phyloP scores from a whole-genome alignment of 805 yeast genomes.

The Kuraishia capsulata region DNA sequence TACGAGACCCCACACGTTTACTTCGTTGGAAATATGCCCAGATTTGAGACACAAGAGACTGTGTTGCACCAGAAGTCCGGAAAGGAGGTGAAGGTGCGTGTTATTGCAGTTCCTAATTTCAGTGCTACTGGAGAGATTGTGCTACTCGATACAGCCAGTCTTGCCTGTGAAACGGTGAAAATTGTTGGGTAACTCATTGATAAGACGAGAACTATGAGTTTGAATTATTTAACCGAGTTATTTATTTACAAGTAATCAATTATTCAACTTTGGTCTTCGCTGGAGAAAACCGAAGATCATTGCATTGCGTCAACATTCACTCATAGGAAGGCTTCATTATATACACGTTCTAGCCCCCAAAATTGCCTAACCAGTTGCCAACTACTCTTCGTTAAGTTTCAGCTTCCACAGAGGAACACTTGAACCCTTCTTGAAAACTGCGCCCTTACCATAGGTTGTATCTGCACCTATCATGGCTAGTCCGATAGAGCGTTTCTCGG shows the following conservation, averaged over 20 bases:
- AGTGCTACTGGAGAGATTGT: slow-evolving; percentile 55
- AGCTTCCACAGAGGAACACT: slow-evolving; percentile 21
- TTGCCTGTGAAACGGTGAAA: slow-evolving; percentile 44
- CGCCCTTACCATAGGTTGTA: slow-evolving; percentile 45
- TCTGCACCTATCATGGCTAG: slow-evolving; percentile 51
- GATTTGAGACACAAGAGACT: slow-evolving; percentile 38
- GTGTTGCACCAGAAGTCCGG: slow-evolving; percentile 24
- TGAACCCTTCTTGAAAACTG: slow-evolving; percentile 20
- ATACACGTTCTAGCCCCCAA: slow-evolving; percentile 1
- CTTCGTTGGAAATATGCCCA: slow-evolving; percentile 76
- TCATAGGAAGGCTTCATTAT: neutral
- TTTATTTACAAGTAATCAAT: no score
- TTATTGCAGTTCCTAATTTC: slow-evolving; percentile 69
- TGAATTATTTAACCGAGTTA: no score
- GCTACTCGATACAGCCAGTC: slow-evolving; percentile 46
- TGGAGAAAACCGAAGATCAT: no score
- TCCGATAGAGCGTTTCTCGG: slow-evolving; percentile 28
- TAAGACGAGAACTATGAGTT: neutral
- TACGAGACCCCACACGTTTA: slow-evolving; percentile 78
- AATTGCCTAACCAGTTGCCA: neutral
- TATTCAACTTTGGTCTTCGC: no score
- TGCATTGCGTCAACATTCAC: no score
- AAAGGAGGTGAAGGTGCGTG: slow-evolving; percentile 25
- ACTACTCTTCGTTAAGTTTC: neutral
- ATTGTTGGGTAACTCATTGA: slow-evolving; percentile 10